These are phyloP conservation scores for Jacaranda copaia DNA, from an alignment of 257 asterid species.

Conservation along the genomic window DNA sequence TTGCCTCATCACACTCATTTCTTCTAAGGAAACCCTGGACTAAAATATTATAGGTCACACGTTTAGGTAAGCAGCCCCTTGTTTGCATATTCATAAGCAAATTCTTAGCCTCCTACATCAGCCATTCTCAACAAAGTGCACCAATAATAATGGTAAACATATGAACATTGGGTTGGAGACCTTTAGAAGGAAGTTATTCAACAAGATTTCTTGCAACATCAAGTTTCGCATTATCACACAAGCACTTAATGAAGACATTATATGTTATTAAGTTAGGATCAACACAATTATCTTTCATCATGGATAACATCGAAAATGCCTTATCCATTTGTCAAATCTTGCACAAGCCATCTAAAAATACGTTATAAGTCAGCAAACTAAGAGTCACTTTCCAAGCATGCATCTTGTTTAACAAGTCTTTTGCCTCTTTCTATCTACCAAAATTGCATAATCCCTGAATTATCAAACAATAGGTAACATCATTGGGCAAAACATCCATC, in stretches of 20 bases:
- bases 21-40: slow-evolving; percentile 7
- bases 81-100: slow-evolving; percentile 10
- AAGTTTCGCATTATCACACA: too few species aligned
- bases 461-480: neutral
- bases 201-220: neutral
- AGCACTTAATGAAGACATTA: neutral
- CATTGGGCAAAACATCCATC: neutral
- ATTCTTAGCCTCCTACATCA: slow-evolving; percentile 1
- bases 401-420: slow-evolving; percentile 25
- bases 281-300: slow-evolving; percentile 18
- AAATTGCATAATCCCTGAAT: neutral
- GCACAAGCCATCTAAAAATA: slow-evolving; percentile 18
- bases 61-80: neutral
- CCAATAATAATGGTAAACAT: neutral
- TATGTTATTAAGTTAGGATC: neutral
- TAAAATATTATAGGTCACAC: slow-evolving; percentile 3
- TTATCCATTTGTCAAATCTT: neutral
- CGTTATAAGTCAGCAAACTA: neutral
- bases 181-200: neutral
- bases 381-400: neutral
- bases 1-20: slow-evolving; percentile 12
- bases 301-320: neutral
- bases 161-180: neutral
- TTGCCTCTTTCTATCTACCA: slow-evolving; percentile 32
- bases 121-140: neutral